Percentiles rank a stretch among this genome's conserved stretches.
Evolutionary conservation across 768 basidiomycete species (phyloP).

Genomic region (Russula vinacea): DNA sequence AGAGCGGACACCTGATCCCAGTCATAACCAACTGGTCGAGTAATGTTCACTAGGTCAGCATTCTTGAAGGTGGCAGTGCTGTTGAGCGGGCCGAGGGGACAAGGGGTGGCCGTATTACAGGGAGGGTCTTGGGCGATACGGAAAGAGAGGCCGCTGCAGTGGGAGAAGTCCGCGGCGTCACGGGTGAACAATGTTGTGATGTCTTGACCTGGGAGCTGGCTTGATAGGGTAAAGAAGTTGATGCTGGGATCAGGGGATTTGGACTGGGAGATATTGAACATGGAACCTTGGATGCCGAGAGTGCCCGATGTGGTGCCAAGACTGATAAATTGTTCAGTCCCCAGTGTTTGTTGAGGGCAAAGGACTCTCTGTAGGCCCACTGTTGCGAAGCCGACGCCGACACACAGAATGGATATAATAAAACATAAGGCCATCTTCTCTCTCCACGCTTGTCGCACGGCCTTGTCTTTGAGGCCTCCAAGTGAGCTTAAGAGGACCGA

Average conservation of each 20-base stretch:
- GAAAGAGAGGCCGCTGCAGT: constrained; percentile 61
- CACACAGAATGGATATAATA: constrained; percentile 77
- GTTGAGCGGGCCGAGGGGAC: constrained; percentile 64
- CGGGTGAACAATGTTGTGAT: constrained; percentile 85
- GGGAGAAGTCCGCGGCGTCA: constrained; percentile 56
- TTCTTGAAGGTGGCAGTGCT: constrained; percentile 51
- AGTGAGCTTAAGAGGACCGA: constrained; percentile 65
- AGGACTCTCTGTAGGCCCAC: constrained; percentile 92
- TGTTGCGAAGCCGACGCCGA: constrained; percentile 82
- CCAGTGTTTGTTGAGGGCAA: constrained; percentile 59
- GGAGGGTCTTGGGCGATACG: constrained; percentile 71
- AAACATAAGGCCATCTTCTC: constrained; percentile 95
- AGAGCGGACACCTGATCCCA: constrained; percentile 84
- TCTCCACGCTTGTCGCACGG: constrained; percentile 87
- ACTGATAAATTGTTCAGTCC: constrained; percentile 45
- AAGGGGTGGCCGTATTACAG: constrained; percentile 58
- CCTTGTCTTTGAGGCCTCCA: constrained; percentile 77
- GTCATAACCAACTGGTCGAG: constrained; percentile 75
- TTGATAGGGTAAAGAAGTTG: constrained; percentile 56
- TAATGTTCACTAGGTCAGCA: constrained; percentile 66
- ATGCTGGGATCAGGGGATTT: constrained; percentile 43
- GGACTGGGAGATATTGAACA: constrained; percentile 69
- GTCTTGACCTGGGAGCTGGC: constrained; percentile 71
- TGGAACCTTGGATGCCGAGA: constrained; percentile 70
- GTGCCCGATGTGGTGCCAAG: constrained; percentile 59